Base-by-base conservation (phyloP, 495 filamentous ascomycete genomes). In the Cercophora newfieldiana region DNA sequence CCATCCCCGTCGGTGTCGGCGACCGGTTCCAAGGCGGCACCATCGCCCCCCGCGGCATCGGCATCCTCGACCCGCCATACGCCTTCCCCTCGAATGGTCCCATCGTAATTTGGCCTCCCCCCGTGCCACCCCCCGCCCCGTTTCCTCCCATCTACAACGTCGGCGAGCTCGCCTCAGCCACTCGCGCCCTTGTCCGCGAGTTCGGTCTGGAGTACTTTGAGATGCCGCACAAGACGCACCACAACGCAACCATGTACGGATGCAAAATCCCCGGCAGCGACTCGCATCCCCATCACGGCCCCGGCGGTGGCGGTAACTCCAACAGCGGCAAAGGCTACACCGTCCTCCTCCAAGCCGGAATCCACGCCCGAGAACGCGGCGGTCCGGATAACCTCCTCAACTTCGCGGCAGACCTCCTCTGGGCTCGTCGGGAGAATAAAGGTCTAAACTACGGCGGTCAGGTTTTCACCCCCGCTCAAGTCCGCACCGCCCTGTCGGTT, bases 391-490 rank as follows among this genome's bases (percentile, higher is more conserved):
- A 59, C 47, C 26, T 68, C 21, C 28, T 68, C 53, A 59, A 68
- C 66, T 68, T 67, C 47, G 37, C 63, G 18, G 55, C 65, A 18
- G 65, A 69, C 31, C 56, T 69, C 1, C 54, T 69, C 1, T 60
- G 26, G 22, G 68, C 64, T 7, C 14, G 48, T 2, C 54, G 50
- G 7, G 59, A 60, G 7, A 29, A 37, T 6, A 66, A 24, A 8
- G 54, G 60, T 2, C 31, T 82, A 3, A 74, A 67, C 0, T 82
- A 80, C 67, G 80, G 79, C 56, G 63, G 66, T 6, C 71, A 74
- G 56, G 56, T 75, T 1, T 82, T 79, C 66, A 79, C 73, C 63
- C 67, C 74, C 68, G 68, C 69, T 2, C 68, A 81, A 50, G 79
- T 81, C 56, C 71, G 71, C 62, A 71, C 63, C 14, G 77, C 73